Base-by-base conservation (phyloP, 176 grass and related monocot species). In the Carex scoparia region DNA sequence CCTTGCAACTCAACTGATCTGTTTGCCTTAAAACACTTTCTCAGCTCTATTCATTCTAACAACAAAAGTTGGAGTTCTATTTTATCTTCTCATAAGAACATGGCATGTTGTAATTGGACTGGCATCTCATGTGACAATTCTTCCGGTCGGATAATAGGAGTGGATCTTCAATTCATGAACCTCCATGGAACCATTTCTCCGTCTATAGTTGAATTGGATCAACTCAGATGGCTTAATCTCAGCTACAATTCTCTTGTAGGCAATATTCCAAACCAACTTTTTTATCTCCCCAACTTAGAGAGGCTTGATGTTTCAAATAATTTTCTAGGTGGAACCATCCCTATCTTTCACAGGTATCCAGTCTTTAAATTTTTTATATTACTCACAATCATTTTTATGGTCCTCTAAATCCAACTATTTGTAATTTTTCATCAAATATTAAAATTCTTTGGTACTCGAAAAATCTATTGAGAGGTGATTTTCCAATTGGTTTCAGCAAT, bases 141-240 rank as follows among this genome's bases (percentile, higher is more conserved):
- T 16, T 38, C 44, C 2, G 66, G 84, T 10, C 79, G 86, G 5
- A 89, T 97, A 57, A 64, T 89, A n/a, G 0, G 81, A 64, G 82
- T 97, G 89, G 88, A 97, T 83, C 94, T 97, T 83, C 86, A 88
- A 30, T 53, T 84, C 81, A 90, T 1, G 86, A 88, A 42, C 46
- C 86, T 94, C 61, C 86, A 84, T 63, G 89, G 94, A 7, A 76
- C 85, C 35, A 37, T 97, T 78, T 81, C 73, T 7, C 75, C 49
- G 30, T 94, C 91, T 13, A 85, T 97, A 57, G 73, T 54, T 1
- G 71, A 69, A 61, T 87, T 97, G 82, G 88, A 86, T 89, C 86
- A 90, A 19, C 94, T 97, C 64, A 54, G 18, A 80, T 61, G 65
- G 85, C 94, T 97, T 67, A 81, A 90, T 56, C 88, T 97, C 69